Base-by-base conservation (phyloP, 768 basidiomycete genomes). In the Gymnopilus dilepis region DNA sequence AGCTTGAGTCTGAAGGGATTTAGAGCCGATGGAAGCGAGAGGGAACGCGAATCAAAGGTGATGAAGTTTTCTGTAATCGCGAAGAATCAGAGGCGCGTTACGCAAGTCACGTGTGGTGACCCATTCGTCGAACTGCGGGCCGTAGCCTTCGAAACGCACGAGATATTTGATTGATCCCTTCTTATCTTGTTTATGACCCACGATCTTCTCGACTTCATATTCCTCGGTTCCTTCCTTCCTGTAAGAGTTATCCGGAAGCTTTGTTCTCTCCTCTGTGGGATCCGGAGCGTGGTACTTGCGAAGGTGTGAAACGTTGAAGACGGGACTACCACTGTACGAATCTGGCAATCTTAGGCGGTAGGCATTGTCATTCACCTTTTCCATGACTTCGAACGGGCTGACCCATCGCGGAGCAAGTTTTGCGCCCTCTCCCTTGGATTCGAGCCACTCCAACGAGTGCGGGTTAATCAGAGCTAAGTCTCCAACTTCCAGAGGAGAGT, bases 401-500 rank as follows among this genome's bases (percentile, higher is more conserved):
- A 56, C 56, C 11, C 52, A 42, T 4, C 34, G 42, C 13, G 47
- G 53, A 2, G 56, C 60, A 13, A 61, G 43, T 41, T 61, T 61
- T 0, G 60, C 53, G 0, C 52, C 2, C 19, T 55, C 56, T 0
- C 53, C 56, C 26, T 43, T 43, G 0, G 56, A 7, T 21, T 61
- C 50, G 9, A 47, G 6, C 33, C 33, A 43, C 1, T 61, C 60
- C 7, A 61, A 21, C 12, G n/a, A n/a, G n/a, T n/a, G n/a, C n/a
- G n/a, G n/a, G n/a, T n/a, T n/a, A n/a, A n/a, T n/a, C n/a, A 61
- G 53, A 19, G 56, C 54, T 38, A 55, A 43, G 19, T 61, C 53
- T 5, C 54, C 54, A n/a, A 33, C 3, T 2, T 34, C 56, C 31
- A 17, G 56, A 47, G 28, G 33, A 22, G 3, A 33, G 60, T 21